These are phyloP conservation scores for Porphyrellus sp. DNA, from an alignment of 1,284 basidiomycete genomes.

Conservation along the genomic window DNA sequence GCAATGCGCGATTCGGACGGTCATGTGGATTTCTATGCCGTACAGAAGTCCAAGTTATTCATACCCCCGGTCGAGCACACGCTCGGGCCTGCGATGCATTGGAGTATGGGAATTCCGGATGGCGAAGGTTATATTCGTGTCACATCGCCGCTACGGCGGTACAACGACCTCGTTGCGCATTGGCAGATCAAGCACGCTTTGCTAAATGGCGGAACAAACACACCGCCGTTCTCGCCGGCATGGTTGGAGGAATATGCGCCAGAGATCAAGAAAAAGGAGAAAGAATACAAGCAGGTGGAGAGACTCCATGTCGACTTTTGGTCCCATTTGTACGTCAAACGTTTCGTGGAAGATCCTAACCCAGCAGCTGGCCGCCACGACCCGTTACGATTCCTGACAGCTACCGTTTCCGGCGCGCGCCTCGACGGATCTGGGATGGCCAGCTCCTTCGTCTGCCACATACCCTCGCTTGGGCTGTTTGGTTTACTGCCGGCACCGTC, in stretches of 20 bases:
- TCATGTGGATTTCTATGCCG: slow-evolving; percentile 39
- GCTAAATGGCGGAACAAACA: slow-evolving; percentile 38
- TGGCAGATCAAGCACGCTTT: slow-evolving; percentile 92
- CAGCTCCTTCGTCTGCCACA: slow-evolving; percentile 24
- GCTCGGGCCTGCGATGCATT: slow-evolving; percentile 62
- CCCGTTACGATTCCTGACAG: slow-evolving; percentile 25
- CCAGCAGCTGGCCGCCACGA: slow-evolving; percentile 19
- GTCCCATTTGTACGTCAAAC: slow-evolving; percentile 34
- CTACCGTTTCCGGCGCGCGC: slow-evolving; percentile 22
- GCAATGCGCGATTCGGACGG: slow-evolving; percentile 43
- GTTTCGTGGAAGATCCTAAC: slow-evolving; percentile 32
- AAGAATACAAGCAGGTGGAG: slow-evolving; percentile 23
- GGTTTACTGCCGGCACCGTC: slow-evolving; percentile 17
- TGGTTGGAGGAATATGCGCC: slow-evolving; percentile 42
- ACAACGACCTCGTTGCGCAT: slow-evolving; percentile 80
- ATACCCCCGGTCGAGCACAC: slow-evolving; percentile 44
- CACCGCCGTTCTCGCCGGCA: slow-evolving; percentile 41
- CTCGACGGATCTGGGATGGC: slow-evolving; percentile 11
- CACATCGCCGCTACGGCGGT: slow-evolving; percentile 88
- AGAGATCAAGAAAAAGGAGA: slow-evolving; percentile 33
- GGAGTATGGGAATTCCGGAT: slow-evolving; percentile 63
- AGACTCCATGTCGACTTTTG: slow-evolving; percentile 48
- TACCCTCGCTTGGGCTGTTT: slow-evolving; percentile 26
- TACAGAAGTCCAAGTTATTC: slow-evolving; percentile 35
- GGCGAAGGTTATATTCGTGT: slow-evolving; percentile 79